phyloP scores from a whole-genome alignment of 1,139 yeast genomes.

The Diutina rugosa region DNA sequence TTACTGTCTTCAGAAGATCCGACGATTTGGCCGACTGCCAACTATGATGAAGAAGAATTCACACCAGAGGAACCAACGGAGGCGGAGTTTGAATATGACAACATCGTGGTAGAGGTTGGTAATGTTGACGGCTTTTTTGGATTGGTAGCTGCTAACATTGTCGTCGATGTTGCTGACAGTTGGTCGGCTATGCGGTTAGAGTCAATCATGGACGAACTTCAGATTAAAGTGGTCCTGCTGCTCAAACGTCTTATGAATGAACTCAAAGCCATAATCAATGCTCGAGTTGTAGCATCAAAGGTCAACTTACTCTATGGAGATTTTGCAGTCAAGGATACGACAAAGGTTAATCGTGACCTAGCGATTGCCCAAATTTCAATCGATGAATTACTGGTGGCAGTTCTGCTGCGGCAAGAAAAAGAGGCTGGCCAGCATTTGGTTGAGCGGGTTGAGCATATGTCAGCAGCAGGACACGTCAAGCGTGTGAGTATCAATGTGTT shows the following conservation, averaged over 20 bases:
- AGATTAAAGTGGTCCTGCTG: slow-evolving; percentile 40
- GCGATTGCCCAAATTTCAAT: background rate
- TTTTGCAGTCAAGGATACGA: background rate
- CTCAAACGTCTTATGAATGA: slow-evolving; percentile 16
- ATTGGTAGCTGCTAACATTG: slow-evolving; percentile 14
- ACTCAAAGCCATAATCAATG: background rate
- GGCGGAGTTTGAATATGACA: slow-evolving; percentile 38
- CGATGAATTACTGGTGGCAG: background rate
- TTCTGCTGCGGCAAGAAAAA: background rate
- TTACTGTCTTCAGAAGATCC: background rate
- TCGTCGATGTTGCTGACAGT: slow-evolving; percentile 21
- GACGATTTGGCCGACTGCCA: slow-evolving; percentile 16
- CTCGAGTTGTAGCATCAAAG: background rate
- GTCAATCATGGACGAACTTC: slow-evolving; percentile 50
- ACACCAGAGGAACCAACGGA: slow-evolving; percentile 29
- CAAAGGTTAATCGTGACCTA: background rate
- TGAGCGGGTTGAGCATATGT: background rate
- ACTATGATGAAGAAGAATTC: slow-evolving; percentile 31
- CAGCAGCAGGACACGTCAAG: background rate
- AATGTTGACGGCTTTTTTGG: slow-evolving; percentile 23
- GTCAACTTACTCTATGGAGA: background rate
- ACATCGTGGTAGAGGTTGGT: slow-evolving; percentile 40
- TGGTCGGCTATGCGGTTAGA: slow-evolving; percentile 16
- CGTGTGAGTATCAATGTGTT: background rate
- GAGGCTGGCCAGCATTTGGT: background rate